Conservation (phyloP, 768 basidiomycete species). For the Auriculariales sp. region DNA sequence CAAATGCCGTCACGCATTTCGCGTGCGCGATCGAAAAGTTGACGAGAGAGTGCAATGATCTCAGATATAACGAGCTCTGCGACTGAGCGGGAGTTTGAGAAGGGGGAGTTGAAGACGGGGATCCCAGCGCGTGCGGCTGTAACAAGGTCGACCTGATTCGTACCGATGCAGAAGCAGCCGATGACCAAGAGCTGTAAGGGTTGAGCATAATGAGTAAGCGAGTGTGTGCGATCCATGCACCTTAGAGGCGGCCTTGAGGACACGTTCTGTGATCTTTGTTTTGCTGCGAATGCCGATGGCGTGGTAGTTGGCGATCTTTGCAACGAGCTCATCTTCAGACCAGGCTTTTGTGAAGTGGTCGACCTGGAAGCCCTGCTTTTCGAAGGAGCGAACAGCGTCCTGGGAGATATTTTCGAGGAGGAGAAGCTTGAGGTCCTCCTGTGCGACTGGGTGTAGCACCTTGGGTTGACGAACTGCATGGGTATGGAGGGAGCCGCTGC, state of each 20-base stretch:
- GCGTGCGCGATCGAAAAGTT: constrained; percentile 74
- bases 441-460: constrained; percentile 70
- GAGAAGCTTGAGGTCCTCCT: constrained; percentile 66
- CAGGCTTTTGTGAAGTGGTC: constrained; percentile 78
- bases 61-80: constrained; percentile 95
- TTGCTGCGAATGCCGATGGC: constrained; percentile 96
- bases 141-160: constrained; percentile 88
- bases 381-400: constrained; percentile 72
- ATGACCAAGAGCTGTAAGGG: constrained; percentile 70
- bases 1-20: constrained; percentile 85
- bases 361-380: constrained; percentile 75
- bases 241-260: constrained; percentile 78
- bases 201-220: neutral
- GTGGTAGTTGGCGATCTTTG: constrained; percentile 72
- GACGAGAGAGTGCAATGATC: constrained; percentile 85
- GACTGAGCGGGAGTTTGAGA: constrained; percentile 96
- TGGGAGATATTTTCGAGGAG: constrained; percentile 91
- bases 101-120: constrained; percentile 98
- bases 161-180: constrained; percentile 99
- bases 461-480: constrained; percentile 38
- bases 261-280: constrained; percentile 85
- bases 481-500: constrained; percentile 10
- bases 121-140: constrained; percentile 79
- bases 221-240: constrained; percentile 24
- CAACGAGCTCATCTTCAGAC: constrained; percentile 85